A percentile compares a stretch with the other conserved stretches of the same genome.
phyloP scores from a whole-genome alignment of 345 rosid species.

The Salix koriyanagi region DNA sequence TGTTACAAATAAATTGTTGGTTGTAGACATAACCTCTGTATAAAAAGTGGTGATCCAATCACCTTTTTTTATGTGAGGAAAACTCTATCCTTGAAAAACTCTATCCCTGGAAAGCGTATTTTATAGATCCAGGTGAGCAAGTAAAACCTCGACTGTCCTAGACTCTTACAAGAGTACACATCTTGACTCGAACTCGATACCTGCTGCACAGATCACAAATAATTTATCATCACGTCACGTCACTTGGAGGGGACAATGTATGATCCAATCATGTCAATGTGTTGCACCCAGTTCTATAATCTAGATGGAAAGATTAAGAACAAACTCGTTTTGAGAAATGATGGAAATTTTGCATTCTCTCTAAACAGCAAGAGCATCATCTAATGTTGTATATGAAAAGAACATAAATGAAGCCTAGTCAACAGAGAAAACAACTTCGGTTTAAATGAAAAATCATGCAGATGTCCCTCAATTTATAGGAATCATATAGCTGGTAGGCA shows the following conservation, averaged over 20 bases:
- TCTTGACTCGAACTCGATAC: too few species aligned
- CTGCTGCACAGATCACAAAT: too few species aligned
- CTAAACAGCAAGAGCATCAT: background rate
- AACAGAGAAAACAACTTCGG: background rate
- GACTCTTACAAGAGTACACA: too few species aligned
- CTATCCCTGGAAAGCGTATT: accelerated
- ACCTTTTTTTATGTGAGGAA: too few species aligned
- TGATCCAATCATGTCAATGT: background rate
- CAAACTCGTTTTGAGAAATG: background rate
- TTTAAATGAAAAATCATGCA: conserved; percentile 5
- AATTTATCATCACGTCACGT: accelerated
- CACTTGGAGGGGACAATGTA: background rate
- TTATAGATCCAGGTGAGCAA: too few species aligned
- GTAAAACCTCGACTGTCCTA: too few species aligned
- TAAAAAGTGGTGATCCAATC: background rate
- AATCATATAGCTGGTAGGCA: background rate
- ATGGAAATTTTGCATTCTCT: background rate
- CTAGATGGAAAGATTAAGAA: conserved; percentile 6
- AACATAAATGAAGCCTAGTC: background rate
- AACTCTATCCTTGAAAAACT: too few species aligned
- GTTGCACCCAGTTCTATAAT: background rate
- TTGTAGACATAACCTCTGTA: background rate
- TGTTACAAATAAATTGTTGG: background rate
- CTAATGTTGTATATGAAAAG: background rate
- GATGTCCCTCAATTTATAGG: background rate